A percentile compares a stretch with the other conserved stretches of the same genome.
Conservation (phyloP, 495 filamentous ascomycete genomes). For the Penicillium malachiteum region DNA sequence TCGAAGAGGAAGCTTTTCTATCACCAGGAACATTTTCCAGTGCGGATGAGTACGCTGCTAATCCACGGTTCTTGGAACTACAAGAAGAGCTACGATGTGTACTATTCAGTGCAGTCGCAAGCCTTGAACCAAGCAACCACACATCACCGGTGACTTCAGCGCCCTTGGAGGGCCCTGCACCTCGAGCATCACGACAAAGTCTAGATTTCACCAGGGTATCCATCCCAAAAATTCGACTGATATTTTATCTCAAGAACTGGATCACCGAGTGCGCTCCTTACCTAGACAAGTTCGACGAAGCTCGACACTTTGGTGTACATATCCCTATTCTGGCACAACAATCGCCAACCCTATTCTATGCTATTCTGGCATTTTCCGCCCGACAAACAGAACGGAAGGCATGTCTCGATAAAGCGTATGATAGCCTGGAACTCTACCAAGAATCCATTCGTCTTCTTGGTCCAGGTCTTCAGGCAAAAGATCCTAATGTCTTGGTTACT, state of each 20-base stretch:
- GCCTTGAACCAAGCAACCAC: constrained; percentile 23
- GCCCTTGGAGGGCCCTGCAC: constrained; percentile 12
- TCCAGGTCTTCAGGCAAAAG: constrained; percentile 30
- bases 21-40: constrained; percentile 32
- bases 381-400: constrained; percentile 36
- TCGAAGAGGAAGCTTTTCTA: constrained; percentile 29
- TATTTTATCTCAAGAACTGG: constrained; percentile 30
- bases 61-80: constrained; percentile 28
- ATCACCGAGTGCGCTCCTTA: constrained; percentile 31
- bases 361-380: constrained; percentile 38
- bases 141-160: constrained; percentile 18
- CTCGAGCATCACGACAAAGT: constrained; percentile 15
- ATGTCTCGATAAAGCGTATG: constrained; percentile 29
- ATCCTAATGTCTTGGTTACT: constrained; percentile 33
- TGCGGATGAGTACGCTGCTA: constrained; percentile 30
- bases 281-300: constrained; percentile 45
- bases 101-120: constrained; percentile 27
- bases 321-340: constrained; percentile 33
- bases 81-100: constrained; percentile 31
- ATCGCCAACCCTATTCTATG: constrained; percentile 34
- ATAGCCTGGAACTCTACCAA: constrained; percentile 39
- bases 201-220: constrained; percentile 28
- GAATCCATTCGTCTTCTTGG: constrained; percentile 34
- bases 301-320: constrained; percentile 32
- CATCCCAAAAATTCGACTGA: constrained; percentile 26